phyloP scores from a whole-genome alignment of 129 eudicot species.

The Logfia minima region DNA sequence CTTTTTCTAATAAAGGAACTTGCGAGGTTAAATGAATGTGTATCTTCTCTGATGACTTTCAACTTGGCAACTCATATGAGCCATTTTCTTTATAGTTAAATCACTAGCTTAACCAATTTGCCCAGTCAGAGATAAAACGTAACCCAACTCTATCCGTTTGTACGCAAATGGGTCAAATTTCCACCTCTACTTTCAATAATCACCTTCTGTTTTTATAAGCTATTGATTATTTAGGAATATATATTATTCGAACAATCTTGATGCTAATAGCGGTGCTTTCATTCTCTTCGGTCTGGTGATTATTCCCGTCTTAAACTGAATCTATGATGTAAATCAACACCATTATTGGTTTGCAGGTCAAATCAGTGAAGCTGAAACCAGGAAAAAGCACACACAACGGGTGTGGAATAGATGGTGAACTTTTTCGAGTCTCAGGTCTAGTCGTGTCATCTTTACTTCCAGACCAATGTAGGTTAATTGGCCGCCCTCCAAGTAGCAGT shows the following conservation, averaged over 20 bases:
- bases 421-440: conserved; percentile 72
- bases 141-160: neutral
- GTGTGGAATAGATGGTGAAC: conserved; percentile 97
- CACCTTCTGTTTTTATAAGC: neutral
- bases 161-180: neutral
- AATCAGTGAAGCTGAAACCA: conserved; percentile 81
- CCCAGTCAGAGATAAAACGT: neutral
- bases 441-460: conserved; percentile 80
- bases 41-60: neutral
- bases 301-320: neutral
- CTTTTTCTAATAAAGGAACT: no score
- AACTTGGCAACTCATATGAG: neutral
- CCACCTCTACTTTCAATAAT: neutral
- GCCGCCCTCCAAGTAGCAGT: conserved; percentile 51
- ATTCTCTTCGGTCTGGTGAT: neutral
- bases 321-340: neutral
- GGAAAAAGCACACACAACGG: conserved; percentile 77
- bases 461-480: conserved; percentile 93
- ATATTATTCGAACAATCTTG: no score
- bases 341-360: conserved; percentile 56
- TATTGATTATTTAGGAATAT: no score
- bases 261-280: neutral
- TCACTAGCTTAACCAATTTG: neutral
- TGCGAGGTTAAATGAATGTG: neutral
- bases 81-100: neutral